Conservation (phyloP, 2,329 filamentous ascomycete species). For the Xylariaceae sp. region DNA sequence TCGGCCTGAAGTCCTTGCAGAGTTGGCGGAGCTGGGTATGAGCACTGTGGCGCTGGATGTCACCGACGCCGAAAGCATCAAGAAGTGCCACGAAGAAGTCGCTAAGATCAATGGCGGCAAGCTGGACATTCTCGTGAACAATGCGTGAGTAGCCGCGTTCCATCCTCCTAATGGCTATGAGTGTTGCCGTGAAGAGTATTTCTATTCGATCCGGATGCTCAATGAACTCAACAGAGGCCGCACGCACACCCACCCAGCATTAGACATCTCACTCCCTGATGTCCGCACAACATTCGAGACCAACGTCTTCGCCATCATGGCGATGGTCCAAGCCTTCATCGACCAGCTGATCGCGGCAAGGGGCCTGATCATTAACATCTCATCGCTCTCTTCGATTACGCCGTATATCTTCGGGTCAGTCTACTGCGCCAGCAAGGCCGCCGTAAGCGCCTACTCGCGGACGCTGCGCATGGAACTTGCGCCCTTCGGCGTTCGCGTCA, state of each 20-base stretch:
- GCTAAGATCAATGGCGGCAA: slow-evolving; percentile 56
- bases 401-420: slow-evolving; percentile 61
- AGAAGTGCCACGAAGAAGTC: slow-evolving; percentile 54
- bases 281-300: slow-evolving; percentile 62
- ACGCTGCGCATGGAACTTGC: slow-evolving; percentile 60
- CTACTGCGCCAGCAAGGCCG: slow-evolving; percentile 64
- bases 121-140: slow-evolving; percentile 66
- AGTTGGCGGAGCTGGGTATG: slow-evolving; percentile 55
- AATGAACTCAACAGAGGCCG: slow-evolving; percentile 50
- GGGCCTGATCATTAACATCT: slow-evolving; percentile 63
- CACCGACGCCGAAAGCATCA: slow-evolving; percentile 58
- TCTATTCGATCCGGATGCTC: slow-evolving; percentile 5
- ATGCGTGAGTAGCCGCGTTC: slow-evolving; percentile 52
- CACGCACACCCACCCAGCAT: slow-evolving; percentile 58
- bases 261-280: slow-evolving; percentile 59
- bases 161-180: background rate
- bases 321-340: slow-evolving; percentile 59
- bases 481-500: slow-evolving; percentile 62
- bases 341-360: slow-evolving; percentile 56
- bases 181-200: background rate
- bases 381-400: slow-evolving; percentile 56
- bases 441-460: slow-evolving; percentile 60
- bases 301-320: slow-evolving; percentile 65
- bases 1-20: slow-evolving; percentile 53
- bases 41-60: slow-evolving; percentile 61